Percentiles rank a stretch among this genome's conserved stretches.
These are phyloP conservation scores for Annulohypoxylon maeteangense DNA, from an alignment of 495 filamentous ascomycete genomes.

Conservation along the genomic window DNA sequence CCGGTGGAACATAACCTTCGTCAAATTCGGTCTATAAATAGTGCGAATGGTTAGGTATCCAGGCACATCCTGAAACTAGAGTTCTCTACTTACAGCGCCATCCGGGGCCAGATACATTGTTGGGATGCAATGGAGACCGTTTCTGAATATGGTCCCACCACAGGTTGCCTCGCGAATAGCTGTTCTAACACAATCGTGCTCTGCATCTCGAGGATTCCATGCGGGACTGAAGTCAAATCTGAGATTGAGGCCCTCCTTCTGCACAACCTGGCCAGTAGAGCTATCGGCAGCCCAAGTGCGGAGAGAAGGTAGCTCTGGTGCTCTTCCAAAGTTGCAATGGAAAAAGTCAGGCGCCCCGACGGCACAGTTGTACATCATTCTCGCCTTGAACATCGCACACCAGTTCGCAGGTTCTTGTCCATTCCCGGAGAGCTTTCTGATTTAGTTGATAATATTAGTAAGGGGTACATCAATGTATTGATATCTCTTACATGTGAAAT, in stretches of 20 bases:
- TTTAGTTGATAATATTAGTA: not conserved
- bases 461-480: not conserved
- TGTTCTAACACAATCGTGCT: slow-evolving; percentile 31
- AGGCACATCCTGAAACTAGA: not conserved
- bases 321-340: slow-evolving; percentile 29
- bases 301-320: slow-evolving; percentile 12
- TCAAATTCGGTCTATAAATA: slow-evolving; percentile 21
- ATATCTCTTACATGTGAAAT: slow-evolving; percentile 35
- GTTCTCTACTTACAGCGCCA: slow-evolving; percentile 2
- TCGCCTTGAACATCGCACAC: slow-evolving; percentile 33
- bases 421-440: slow-evolving; percentile 26
- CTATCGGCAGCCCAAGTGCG: slow-evolving; percentile 20
- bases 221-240: slow-evolving; percentile 34
- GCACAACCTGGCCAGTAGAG: slow-evolving; percentile 3
- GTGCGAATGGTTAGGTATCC: not conserved
- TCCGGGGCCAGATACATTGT: slow-evolving; percentile 7
- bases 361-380: slow-evolving; percentile 33
- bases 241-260: slow-evolving; percentile 27
- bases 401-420: slow-evolving; percentile 17
- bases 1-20: slow-evolving; percentile 17
- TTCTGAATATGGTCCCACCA: slow-evolving; percentile 14
- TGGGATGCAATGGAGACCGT: slow-evolving; percentile 27
- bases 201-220: slow-evolving; percentile 27
- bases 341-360: slow-evolving; percentile 33
- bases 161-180: slow-evolving; percentile 37